These are phyloP conservation scores for Ganoderma resinaceum DNA, from an alignment of 1,284 basidiomycete genomes.

Conservation along the genomic window DNA sequence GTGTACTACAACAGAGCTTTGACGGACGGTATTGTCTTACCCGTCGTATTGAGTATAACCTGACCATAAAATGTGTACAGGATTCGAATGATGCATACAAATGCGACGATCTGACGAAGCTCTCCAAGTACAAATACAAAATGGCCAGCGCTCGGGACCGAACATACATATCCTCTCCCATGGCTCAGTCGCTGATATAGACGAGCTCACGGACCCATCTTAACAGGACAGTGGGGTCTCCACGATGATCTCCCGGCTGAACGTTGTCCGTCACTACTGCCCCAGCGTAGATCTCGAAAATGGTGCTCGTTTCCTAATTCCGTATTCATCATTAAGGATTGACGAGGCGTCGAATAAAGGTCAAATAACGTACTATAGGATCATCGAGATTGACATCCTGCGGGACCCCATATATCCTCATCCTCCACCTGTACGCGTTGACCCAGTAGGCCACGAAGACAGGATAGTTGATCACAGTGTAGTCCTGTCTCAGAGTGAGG, in stretches of 20 bases:
- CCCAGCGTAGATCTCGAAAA: constrained; percentile 24
- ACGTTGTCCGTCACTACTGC: constrained; percentile 10
- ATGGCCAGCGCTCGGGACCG: not conserved
- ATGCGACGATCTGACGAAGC: not conserved
- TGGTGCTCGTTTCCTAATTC: constrained; percentile 14
- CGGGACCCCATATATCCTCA: not conserved
- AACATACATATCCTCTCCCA: not conserved
- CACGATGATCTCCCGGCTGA: not conserved
- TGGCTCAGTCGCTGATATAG: not conserved
- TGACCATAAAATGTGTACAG: too few relatives aligned
- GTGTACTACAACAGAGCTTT: not conserved
- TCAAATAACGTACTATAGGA: not conserved
- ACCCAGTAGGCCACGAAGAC: constrained; percentile 6
- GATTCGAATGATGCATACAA: too few relatives aligned
- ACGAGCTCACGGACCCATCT: constrained; percentile 9
- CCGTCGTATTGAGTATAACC: not conserved
- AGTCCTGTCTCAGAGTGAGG: not conserved
- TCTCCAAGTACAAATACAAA: not conserved
- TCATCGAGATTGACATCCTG: not conserved
- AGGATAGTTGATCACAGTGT: not conserved
- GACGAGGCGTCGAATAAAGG: not conserved
- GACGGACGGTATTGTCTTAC: not conserved
- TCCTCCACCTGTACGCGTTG: constrained; percentile 7
- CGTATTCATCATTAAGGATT: not conserved
- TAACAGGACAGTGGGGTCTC: constrained; percentile 2